A percentile compares a stretch with the other conserved stretches of the same genome.
Evolutionary conservation across 1,284 basidiomycete species (phyloP).

Genomic region (Moesziomyces globuligerus): DNA sequence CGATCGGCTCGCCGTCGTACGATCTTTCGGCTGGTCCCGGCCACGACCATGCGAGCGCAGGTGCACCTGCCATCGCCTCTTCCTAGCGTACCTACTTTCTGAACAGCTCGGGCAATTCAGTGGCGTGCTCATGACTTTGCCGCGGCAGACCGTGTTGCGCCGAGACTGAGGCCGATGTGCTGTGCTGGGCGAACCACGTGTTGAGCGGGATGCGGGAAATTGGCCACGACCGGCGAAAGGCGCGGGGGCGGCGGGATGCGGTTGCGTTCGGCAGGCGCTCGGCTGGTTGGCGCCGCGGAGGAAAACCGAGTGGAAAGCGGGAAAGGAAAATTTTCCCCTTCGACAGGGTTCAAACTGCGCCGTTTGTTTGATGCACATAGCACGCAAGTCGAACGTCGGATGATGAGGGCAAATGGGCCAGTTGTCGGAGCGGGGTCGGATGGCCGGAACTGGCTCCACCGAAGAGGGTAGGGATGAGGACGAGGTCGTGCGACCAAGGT

Average conservation of each 20-base stretch:
- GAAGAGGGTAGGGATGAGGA: neutral
- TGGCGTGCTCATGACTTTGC: no score
- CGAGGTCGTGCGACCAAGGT: neutral
- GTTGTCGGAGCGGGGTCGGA: no score
- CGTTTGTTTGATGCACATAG: neutral
- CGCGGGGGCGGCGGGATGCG: no score
- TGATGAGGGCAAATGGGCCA: no score
- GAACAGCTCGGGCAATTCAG: no score
- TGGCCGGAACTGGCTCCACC: no score
- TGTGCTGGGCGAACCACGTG: no score
- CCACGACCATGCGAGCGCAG: neutral
- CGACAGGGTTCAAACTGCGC: neutral
- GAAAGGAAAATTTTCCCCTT: neutral
- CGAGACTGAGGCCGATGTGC: no score
- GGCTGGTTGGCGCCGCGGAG: neutral
- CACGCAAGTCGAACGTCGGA: neutral
- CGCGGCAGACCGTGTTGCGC: no score
- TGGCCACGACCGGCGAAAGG: neutral
- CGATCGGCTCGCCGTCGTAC: conserved; percentile 15
- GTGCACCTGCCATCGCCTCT: neutral
- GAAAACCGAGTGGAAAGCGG: neutral
- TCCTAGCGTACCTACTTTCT: no score
- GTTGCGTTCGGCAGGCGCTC: neutral
- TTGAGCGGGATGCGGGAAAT: no score
- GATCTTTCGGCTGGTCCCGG: conserved; percentile 1